These are phyloP conservation scores for Stramenopiles sp. DNA, from an alignment of 352 stramenopile genomes.

Conservation along the genomic window DNA sequence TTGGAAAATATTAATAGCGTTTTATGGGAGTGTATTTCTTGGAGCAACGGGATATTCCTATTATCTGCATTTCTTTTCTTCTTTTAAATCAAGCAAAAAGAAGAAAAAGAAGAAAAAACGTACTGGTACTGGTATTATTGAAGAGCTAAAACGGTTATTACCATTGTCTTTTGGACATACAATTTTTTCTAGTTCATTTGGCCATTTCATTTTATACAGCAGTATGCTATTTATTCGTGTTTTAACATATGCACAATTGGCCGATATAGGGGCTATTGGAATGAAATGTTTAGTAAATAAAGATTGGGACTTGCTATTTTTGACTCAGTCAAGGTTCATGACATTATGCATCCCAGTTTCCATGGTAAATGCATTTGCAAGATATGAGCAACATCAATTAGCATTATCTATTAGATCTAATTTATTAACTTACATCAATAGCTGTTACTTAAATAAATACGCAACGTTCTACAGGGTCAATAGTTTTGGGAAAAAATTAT, in stretches of 20 bases:
- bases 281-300: slow-evolving; percentile 8
- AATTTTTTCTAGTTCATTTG: not conserved
- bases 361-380: not conserved
- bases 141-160: not conserved
- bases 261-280: not conserved
- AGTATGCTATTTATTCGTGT: not conserved
- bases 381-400: not conserved
- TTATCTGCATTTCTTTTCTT: not conserved
- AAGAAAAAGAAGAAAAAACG: not conserved
- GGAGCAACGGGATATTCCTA: not conserved
- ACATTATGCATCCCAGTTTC: slow-evolving; percentile 3
- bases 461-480: slow-evolving; percentile 4
- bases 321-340: not conserved
- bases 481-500: not conserved
- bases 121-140: not conserved
- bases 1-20: not conserved
- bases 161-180: not conserved
- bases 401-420: not conserved
- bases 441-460: not conserved
- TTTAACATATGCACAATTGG: not conserved
- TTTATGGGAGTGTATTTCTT: not conserved
- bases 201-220: not conserved
- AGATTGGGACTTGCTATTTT: not conserved
- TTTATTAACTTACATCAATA: not conserved
- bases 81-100: not conserved